Base-by-base conservation (phyloP, 495 filamentous ascomycete genomes). In the Penicillium tannophilum region DNA sequence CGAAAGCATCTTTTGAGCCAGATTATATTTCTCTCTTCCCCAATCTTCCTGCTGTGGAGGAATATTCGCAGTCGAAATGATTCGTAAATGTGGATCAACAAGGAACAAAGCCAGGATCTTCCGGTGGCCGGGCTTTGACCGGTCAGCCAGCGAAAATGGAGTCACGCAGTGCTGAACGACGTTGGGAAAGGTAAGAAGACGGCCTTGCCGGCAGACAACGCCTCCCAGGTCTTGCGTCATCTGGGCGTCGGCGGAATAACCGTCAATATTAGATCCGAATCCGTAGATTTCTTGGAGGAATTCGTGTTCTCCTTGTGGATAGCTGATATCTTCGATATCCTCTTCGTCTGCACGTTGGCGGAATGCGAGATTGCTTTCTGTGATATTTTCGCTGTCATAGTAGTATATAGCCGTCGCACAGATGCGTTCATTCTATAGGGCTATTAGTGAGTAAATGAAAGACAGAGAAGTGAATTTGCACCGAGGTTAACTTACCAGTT, bases 311-410 rank as follows among this genome's bases (percentile, higher is more conserved):
- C 45, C 46, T 62, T 76, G 72, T 3, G 54, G 42, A 57, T 76
- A 75, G 12, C 0, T 1, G 3, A 74, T 11, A 0, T 61, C 56
- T 0, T 41, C 0, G 35, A 57, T 16, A 0, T 65, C 54, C 20
- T 70, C 49, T 17, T 35, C 53, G 7, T 35, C n/a, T 3, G 66
- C 46, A 6, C 62, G 55, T 35, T 82, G 73, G 14, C 80, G 79
- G 63, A 89, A 87, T 0, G 73, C 62, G 0, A 90, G 75, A 26
- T 60, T 63, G 55, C 75, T 82, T 6, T 77, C 66, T 6, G 80
- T 85, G 52, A 89, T 82, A 65, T 91, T 90, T 4, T 84, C 71
- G 51, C 62, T 71, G 58, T 86, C 82, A 63, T 85, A 87, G 72
- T 86, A 86, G 68, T 84, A 87, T 6, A 88, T 62, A 3, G 84